Evolutionary conservation across 2,329 filamentous ascomycete genomes (phyloP), one percentile per base, ranked within the genome.

Genomic region (Hymenoscyphus scutula): DNA sequence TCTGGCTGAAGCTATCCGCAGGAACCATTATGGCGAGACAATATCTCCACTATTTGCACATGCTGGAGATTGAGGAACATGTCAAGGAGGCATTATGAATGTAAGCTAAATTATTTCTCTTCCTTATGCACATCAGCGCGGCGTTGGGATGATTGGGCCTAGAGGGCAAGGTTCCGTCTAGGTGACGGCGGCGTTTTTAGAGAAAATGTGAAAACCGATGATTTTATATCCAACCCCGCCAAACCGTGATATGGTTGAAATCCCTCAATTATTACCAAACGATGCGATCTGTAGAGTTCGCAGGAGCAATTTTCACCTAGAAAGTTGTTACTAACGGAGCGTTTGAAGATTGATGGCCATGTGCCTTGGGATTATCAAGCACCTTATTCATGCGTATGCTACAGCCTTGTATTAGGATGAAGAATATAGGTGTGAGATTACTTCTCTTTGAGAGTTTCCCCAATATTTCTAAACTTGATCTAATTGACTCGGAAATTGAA

Each of bases 1-100:
- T 58, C 81, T 99, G 48, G 86, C 92, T 4, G 95, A 99, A 77
- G 92, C 93, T 58, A 98, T 99, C 70, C 86, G 95, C 71, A 87
- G 95, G 72, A 98, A 98, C 75, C 94, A 99, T 76, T 95, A 98
- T 73, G 95, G 95, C 76, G 94, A 97, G 79, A 89, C 89, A 67
- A 89, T 91, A 41, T 73, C 72, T 55, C 67, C 71, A 27, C 65
- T 73, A 13, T 73, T 73, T 53, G 66, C 69, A 53, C 71, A 73
- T 56, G 66, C 67, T 45, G 64, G 65, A 37, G 70, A 68, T 65
- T 69, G 66, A 67, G 62, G 66, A 70, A 71, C 69, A 70, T 15
- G 56, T 45, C 60, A 60, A 70, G 69, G 67, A 80, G 10, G 77
- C 41, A 60, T 15, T 69, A 80, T 81, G 67, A 80, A 79, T 64